These are phyloP conservation scores for Leishmania lainsoni DNA, from an alignment of 208 protist genomes.

Conservation along the genomic window DNA sequence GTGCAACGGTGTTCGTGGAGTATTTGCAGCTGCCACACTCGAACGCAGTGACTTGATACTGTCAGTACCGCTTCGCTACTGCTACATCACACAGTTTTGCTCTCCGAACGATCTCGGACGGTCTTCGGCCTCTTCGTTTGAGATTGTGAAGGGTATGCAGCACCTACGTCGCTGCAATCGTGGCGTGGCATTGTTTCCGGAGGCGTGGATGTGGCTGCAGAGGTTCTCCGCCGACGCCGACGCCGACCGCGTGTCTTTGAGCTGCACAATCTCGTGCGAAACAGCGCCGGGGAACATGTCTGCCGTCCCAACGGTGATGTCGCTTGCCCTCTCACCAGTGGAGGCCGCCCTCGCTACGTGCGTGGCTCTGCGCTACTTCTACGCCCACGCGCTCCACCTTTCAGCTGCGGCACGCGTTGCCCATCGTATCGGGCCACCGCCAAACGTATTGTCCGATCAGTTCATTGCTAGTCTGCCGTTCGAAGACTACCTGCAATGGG, in stretches of 20 bases:
- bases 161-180: conserved; percentile 65
- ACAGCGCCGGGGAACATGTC: neutral
- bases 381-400: conserved; percentile 27
- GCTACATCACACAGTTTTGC: conserved; percentile 46
- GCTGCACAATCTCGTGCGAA: conserved; percentile 35
- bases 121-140: neutral
- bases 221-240: conserved; percentile 47
- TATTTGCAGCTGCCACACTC: conserved; percentile 41
- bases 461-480: conserved; percentile 63
- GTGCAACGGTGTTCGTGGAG: conserved; percentile 63
- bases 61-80: conserved; percentile 58
- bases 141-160: neutral
- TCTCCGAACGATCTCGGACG: neutral
- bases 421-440: conserved; percentile 22
- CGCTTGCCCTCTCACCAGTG: conserved; percentile 66
- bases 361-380: conserved; percentile 81
- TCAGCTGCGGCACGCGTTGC: conserved; percentile 5
- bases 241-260: conserved; percentile 41
- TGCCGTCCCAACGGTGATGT: conserved; percentile 28
- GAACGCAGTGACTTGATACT: conserved; percentile 49
- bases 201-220: conserved; percentile 61
- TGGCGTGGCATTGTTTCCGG: conserved; percentile 54
- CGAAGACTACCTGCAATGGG: conserved; percentile 38
- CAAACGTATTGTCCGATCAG: conserved; percentile 38
- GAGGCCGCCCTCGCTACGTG: conserved; percentile 65